Evolutionary conservation across 495 filamentous ascomycete genomes (phyloP).

Genomic region (Collariella sp.): DNA sequence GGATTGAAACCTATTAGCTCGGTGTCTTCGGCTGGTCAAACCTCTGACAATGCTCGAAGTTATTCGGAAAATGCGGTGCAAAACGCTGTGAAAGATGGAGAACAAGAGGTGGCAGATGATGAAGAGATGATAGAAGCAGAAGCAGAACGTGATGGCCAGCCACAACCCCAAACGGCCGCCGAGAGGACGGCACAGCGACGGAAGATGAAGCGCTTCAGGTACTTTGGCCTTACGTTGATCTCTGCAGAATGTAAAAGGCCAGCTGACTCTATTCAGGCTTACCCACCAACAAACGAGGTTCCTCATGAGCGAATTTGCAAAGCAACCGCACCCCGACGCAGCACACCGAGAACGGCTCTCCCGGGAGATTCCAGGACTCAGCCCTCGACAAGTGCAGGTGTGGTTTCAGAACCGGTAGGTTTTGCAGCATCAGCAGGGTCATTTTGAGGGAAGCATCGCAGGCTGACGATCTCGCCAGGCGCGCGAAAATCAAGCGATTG

Average conservation of each 20-base stretch:
- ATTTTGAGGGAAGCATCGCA: conserved; percentile 1
- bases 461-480: conserved; percentile 43
- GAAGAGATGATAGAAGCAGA: conserved; percentile 45
- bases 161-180: conserved; percentile 53
- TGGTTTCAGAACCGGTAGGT: conserved; percentile 97
- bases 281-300: conserved; percentile 96
- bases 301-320: conserved; percentile 93
- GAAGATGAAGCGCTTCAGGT: conserved; percentile 96
- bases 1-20: conserved; percentile 36
- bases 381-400: conserved; percentile 90
- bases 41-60: conserved; percentile 22
- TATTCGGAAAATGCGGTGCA: conserved; percentile 38
- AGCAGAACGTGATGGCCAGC: conserved; percentile 32
- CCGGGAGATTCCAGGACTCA: conserved; percentile 85
- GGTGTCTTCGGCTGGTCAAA: conserved; percentile 33
- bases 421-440: not conserved
- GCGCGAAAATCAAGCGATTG: conserved; percentile 91
- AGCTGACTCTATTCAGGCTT: conserved; percentile 49
- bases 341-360: conserved; percentile 85
- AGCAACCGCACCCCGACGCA: conserved; percentile 91
- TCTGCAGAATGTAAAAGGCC: not conserved
- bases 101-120: conserved; percentile 45
- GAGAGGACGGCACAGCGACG: conserved; percentile 72
- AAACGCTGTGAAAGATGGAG: conserved; percentile 42
- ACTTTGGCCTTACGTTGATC: conserved; percentile 4